Evolutionary conservation across 2,329 filamentous ascomycete genomes (phyloP).

Genomic region (Botrytis tulipae): DNA sequence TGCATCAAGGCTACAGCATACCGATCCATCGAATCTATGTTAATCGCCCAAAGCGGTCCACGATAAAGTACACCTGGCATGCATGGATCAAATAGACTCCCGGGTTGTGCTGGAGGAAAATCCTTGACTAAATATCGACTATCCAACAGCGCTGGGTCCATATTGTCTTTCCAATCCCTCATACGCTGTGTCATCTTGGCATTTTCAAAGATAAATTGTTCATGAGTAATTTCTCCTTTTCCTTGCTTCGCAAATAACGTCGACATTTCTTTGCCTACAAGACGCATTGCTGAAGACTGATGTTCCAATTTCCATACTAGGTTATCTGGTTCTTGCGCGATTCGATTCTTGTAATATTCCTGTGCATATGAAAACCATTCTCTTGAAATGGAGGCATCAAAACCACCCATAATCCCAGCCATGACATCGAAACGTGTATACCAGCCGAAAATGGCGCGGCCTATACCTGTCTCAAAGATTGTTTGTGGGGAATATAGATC

Average conservation of each 20-base stretch:
- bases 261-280: conserved; percentile 78
- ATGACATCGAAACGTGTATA: conserved; percentile 87
- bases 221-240: conserved; percentile 60
- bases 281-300: conserved; percentile 62
- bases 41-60: conserved; percentile 70
- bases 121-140: conserved; percentile 61
- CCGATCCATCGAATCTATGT: conserved; percentile 73
- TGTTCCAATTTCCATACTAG: conserved; percentile 66
- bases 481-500: conserved; percentile 75
- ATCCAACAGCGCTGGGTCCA: conserved; percentile 63
- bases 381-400: conserved; percentile 67
- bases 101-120: conserved; percentile 47
- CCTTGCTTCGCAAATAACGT: conserved; percentile 69
- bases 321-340: conserved; percentile 58
- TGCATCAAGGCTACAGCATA: conserved; percentile 79
- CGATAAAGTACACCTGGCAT: conserved; percentile 66
- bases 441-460: conserved; percentile 79
- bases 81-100: conserved; percentile 71
- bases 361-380: conserved; percentile 65
- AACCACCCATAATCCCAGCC: conserved; percentile 77
- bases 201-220: conserved; percentile 65
- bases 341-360: conserved; percentile 60
- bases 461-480: conserved; percentile 67
- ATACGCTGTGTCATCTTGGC: conserved; percentile 50
- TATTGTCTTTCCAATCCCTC: conserved; percentile 50